Evolutionary conservation across 2,329 filamentous ascomycete species (phyloP).

Genomic region (Microcyclospora tardicrescens): DNA sequence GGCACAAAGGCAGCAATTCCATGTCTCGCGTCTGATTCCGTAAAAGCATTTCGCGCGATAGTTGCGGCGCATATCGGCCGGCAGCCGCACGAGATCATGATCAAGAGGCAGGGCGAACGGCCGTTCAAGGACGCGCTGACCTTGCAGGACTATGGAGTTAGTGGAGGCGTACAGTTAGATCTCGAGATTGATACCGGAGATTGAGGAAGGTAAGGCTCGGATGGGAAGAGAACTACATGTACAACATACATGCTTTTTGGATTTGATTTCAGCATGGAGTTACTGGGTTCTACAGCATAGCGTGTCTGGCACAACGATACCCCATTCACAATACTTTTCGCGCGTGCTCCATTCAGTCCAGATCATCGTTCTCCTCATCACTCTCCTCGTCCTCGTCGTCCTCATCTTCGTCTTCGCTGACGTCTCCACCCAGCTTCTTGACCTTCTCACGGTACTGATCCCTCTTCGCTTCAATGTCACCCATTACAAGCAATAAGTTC

Average conservation of each 20-base stretch:
- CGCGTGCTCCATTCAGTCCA: not conserved
- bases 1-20: slow-evolving; percentile 93
- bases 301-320: no score
- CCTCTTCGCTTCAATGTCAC: slow-evolving; percentile 34
- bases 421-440: slow-evolving; percentile 17
- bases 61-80: slow-evolving; percentile 81
- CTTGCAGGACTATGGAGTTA: slow-evolving; percentile 85
- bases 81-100: slow-evolving; percentile 77
- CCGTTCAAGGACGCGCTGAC: slow-evolving; percentile 88
- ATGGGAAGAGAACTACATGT: not conserved
- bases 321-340: no score
- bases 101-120: slow-evolving; percentile 82
- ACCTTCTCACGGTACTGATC: slow-evolving; percentile 15
- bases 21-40: slow-evolving; percentile 70
- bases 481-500: slow-evolving; percentile 35
- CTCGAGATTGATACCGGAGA: slow-evolving; percentile 30
- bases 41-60: slow-evolving; percentile 80
- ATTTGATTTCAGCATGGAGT: no score
- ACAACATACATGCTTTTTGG: not conserved
- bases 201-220: slow-evolving; percentile 11
- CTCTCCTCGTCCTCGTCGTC: slow-evolving; percentile 17
- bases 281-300: no score
- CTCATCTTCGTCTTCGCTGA: slow-evolving; percentile 20
- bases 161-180: slow-evolving; percentile 62
- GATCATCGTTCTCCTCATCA: slow-evolving; percentile 10